Evolutionary conservation across 176 grass and related monocot species (phyloP), one percentile per base, ranked within the genome.

Genomic region (Hordeum marinum): DNA sequence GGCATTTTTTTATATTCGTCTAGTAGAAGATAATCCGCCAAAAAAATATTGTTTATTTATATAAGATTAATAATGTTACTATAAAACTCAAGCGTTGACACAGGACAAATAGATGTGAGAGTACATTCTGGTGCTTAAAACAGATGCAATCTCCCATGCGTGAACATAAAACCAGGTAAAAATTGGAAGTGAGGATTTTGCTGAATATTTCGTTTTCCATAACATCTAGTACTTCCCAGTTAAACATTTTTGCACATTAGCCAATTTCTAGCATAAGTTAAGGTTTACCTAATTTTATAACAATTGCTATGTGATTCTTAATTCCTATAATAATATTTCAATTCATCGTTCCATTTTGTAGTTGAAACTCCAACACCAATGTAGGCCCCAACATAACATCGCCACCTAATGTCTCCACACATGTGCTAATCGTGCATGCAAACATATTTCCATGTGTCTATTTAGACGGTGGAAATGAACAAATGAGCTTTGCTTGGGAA

Each of bases 91-190:
- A 79, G 37, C 27, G 29, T 79, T 79, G 14, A 79, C 57, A 42
- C 57, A 43, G 12, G 58, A 63, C 14, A 63, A 42, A 43, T 27
- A 37, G 36, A 63, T 42, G 37, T 41, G 35, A 35, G 55, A 24
- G 23, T 18, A 26, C 13, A 78, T 62, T 62, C 76, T 25, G 21
- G 76, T 62, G 55, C 76, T 78, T 61, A 78, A 62, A 62, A 78
- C 55, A 78, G 40, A 78, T 25, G 76, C 75, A 78, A 61, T 61
- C 21, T 78, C 75, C 75, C 34, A 9, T 78, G 39, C 0, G 4
- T 10, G 34, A 61, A 78, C 25, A 18, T 41, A 14, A 62, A 78
- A 62, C 35, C 23, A 78, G 57, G 14, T 78, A 39, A 62, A 41
- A 41, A 26, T 24, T 62, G 36, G 25, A 40, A 26, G 35, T 4